Conservation (phyloP, 2,329 filamentous ascomycete genomes). For the Fusarium pseudocircinatum region DNA sequence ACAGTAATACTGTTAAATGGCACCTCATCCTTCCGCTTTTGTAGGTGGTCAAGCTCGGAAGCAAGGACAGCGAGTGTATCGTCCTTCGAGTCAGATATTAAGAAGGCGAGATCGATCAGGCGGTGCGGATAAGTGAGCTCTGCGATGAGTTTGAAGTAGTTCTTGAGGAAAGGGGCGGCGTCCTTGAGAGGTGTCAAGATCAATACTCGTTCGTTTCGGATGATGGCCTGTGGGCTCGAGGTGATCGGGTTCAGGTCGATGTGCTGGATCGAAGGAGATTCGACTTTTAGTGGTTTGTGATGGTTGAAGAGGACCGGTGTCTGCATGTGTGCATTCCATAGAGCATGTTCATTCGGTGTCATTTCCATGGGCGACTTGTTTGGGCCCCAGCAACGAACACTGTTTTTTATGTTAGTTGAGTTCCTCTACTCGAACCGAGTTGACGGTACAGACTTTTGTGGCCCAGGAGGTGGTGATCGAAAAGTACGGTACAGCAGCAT, state of each 20-base stretch:
- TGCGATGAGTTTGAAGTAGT: slow-evolving; percentile 92
- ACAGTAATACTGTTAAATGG: slow-evolving; percentile 88
- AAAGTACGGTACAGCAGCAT: slow-evolving; percentile 90
- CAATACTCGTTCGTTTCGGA: slow-evolving; percentile 87
- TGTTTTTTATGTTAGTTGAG: slow-evolving; percentile 51
- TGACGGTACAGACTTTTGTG: slow-evolving; percentile 78
- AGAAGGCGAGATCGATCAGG: slow-evolving; percentile 93
- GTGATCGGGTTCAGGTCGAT: slow-evolving; percentile 86
- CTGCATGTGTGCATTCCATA: slow-evolving; percentile 88
- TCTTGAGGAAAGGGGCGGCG: slow-evolving; percentile 80
- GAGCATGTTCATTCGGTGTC: slow-evolving; percentile 87
- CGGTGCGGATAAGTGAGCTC: slow-evolving; percentile 94
- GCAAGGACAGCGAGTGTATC: slow-evolving; percentile 90
- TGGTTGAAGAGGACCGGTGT: slow-evolving; percentile 98
- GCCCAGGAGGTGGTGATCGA: slow-evolving; percentile 80
- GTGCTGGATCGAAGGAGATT: slow-evolving; percentile 79
- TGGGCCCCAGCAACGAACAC: slow-evolving; percentile 97
- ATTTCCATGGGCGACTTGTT: slow-evolving; percentile 96
- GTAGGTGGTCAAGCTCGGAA: slow-evolving; percentile 86
- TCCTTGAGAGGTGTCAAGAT: slow-evolving; percentile 94
- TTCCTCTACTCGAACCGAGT: slow-evolving; percentile 38
- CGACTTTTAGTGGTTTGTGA: slow-evolving; percentile 86
- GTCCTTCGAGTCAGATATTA: slow-evolving; percentile 90
- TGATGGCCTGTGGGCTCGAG: slow-evolving; percentile 80
- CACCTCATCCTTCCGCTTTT: slow-evolving; percentile 80